Conservation (phyloP, 148 eudicot species). For the Cornus controversa region DNA sequence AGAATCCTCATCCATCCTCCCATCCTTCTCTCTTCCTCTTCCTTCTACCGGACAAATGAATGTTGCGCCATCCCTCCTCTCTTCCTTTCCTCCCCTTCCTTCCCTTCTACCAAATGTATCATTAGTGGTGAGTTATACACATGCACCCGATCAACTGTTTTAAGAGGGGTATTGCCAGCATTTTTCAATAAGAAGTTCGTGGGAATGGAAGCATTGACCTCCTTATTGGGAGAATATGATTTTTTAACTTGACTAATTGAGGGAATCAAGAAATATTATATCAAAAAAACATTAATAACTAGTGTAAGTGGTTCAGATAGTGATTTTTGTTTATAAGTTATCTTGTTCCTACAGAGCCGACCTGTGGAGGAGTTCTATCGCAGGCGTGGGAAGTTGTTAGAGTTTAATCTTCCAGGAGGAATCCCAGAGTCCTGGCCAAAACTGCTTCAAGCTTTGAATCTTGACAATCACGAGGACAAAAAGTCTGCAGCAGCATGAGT, state of each 20-base stretch:
- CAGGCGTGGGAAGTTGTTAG: constrained; percentile 65
- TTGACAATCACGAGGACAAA: constrained; percentile 52
- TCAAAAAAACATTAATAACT: background rate
- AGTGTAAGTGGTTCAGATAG: background rate
- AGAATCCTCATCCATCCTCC: too few relatives aligned
- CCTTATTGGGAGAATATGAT: background rate
- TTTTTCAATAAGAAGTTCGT: background rate
- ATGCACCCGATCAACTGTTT: background rate
- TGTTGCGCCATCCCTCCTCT: too few relatives aligned
- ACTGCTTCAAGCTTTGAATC: constrained; percentile 69
- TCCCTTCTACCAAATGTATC: too few relatives aligned
- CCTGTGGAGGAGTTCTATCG: constrained; percentile 89
- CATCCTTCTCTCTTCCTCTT: too few relatives aligned
- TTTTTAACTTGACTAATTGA: too few relatives aligned
- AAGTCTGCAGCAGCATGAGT: constrained; percentile 64
- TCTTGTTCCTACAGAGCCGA: constrained; percentile 49
- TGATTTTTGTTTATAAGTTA: background rate
- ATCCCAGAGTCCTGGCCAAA: constrained; percentile 95
- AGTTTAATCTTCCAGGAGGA: constrained; percentile 91
- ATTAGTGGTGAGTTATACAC: background rate
- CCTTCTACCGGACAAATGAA: too few relatives aligned
- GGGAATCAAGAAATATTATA: too few relatives aligned
- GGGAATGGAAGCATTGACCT: background rate
- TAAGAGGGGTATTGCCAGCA: background rate
- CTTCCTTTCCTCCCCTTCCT: too few relatives aligned